Conservation (phyloP, 2,329 filamentous ascomycete genomes). For the Talaromyces marneffei region DNA sequence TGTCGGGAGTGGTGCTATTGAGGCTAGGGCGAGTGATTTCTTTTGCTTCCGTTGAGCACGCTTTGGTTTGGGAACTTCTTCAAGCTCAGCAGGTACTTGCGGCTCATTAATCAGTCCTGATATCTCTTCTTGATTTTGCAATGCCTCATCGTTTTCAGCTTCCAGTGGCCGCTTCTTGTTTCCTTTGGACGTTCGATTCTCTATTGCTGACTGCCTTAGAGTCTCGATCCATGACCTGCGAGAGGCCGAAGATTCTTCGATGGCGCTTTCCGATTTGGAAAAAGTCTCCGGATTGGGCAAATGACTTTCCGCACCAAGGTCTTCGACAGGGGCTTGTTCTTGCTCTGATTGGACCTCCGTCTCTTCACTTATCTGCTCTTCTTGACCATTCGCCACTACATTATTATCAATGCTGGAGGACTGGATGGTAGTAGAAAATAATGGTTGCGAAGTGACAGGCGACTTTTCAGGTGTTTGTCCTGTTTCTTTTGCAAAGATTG, state of each 20-base stretch:
- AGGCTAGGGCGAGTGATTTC: slow-evolving; percentile 27
- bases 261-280: background rate
- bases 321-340: background rate
- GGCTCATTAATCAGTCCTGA: slow-evolving; percentile 12
- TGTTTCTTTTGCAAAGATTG: background rate
- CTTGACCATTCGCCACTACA: background rate
- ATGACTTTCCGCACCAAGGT: background rate
- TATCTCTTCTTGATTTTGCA: background rate
- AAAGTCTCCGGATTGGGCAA: background rate
- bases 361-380: background rate
- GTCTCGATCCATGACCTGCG: slow-evolving; percentile 16
- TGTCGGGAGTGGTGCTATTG: slow-evolving; percentile 27
- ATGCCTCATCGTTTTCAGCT: slow-evolving; percentile 19
- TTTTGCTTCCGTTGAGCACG: slow-evolving; percentile 17
- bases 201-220: slow-evolving; percentile 21
- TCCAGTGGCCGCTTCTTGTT: slow-evolving; percentile 26
- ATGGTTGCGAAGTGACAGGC: background rate
- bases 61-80: slow-evolving; percentile 4
- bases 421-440: background rate
- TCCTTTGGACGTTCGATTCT: slow-evolving; percentile 19
- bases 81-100: background rate
- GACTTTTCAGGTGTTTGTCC: background rate
- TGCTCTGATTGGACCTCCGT: background rate
- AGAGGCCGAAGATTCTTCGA: slow-evolving; percentile 2
- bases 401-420: background rate